Base-by-base conservation (phyloP, 2,329 filamentous ascomycete species). In the Fusarium succisae region DNA sequence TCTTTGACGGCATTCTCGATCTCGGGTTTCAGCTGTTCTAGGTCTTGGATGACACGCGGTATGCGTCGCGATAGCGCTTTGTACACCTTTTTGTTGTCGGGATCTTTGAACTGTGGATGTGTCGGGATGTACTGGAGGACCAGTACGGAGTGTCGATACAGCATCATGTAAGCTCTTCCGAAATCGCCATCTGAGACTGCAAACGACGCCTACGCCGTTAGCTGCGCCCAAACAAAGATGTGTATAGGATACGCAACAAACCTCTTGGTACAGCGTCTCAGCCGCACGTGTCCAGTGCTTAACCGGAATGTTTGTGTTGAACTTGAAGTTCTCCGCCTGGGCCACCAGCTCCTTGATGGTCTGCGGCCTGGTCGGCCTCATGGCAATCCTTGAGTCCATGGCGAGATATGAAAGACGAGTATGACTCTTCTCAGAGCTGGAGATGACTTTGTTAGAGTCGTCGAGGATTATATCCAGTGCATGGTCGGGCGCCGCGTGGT, bases 61-160 rank as follows among this genome's bases (percentile, higher is more conserved):
- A 91, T 82, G 11, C 87, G 86, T 18, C 84, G 84, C 26, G 86
- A 79, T 14, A 90, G 81, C 9, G 83, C 80, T n/a, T 81, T 86
- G 30, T 96, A 88, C 5, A 91, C 87, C 60, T 87, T 89, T 51
- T 90, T 89, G 14, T 90, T 91, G 41, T 92, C 90, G 15, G 90
- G 87, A 13, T 90, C 88, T 75, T 89, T 92, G 51, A 90, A 90
- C 63, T 96, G 91, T 3, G 96, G 95, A 77, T 98, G 96, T 4
- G 85, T 88, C 1, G 90, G 87, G 14, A 99, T 86, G 61, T 92
- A 88, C 12, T 94, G 89, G 35, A 98, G 85, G 30, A 98, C 90
- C n/a, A 99, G 90, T 60, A 92, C 88, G 15, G 94, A 94, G 83
- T 97, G 95, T 76, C 96, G 91, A 80, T 96, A 94, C n/a, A 97